phyloP scores from a whole-genome alignment of 805 yeast species.

The Zygosaccharomyces bisporus region DNA sequence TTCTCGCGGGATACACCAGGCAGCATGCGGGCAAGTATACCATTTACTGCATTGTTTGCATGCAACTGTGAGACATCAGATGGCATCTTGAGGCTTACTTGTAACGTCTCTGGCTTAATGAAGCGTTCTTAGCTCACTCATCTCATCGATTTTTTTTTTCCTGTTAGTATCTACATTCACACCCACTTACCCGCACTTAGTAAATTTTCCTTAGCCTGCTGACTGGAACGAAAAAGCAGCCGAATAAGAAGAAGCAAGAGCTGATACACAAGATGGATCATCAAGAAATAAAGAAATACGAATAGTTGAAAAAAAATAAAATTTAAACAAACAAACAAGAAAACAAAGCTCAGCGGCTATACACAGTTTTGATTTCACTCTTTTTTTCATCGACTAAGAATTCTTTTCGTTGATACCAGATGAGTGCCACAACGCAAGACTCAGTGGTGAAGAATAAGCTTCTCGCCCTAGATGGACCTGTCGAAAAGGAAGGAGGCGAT shows the following conservation, averaged over 20 bases:
- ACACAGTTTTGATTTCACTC: neutral
- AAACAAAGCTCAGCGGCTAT: slow-evolving; percentile 12
- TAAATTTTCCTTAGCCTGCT: slow-evolving; percentile 4
- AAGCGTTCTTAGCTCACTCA: slow-evolving; percentile 12
- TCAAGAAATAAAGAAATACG: slow-evolving; percentile 14
- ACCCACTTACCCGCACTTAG: slow-evolving; percentile 8
- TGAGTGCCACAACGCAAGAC: slow-evolving; percentile 7
- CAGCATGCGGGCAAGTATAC: slow-evolving; percentile 36
- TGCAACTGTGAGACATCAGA: slow-evolving; percentile 35
- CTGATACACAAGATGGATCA: slow-evolving; percentile 6
- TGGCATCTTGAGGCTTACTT: slow-evolving; percentile 12
- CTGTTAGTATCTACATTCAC: slow-evolving; percentile 6
- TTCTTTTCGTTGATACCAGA: slow-evolving; percentile 2
- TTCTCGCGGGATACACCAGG: slow-evolving; percentile 35
- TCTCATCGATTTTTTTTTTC: neutral
- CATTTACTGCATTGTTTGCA: slow-evolving; percentile 42
- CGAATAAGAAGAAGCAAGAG: slow-evolving; percentile 7
- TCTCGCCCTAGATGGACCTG: slow-evolving; percentile 4
- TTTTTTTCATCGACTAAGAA: neutral
- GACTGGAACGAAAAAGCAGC: slow-evolving; percentile 10
- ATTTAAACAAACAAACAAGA: slow-evolving; percentile 7
- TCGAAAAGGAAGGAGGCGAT: neutral
- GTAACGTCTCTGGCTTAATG: slow-evolving; percentile 10
- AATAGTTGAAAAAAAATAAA: slow-evolving; percentile 11
- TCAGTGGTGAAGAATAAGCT: slow-evolving; percentile 2